Base-by-base conservation (phyloP, 495 filamentous ascomycete species). In the Haplographium delicatum region DNA sequence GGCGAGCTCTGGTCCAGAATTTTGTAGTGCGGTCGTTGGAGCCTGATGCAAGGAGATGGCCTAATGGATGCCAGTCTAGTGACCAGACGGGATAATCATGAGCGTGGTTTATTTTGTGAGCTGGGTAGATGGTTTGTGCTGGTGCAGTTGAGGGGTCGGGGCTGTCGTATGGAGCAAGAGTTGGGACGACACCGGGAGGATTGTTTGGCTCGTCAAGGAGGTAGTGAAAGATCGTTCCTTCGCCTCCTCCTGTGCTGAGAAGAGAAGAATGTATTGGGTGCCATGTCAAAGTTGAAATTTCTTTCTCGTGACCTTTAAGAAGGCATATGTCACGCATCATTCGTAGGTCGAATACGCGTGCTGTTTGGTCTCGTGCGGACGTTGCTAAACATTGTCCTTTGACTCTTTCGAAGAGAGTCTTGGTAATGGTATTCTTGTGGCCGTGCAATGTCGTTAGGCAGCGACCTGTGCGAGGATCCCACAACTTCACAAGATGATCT, bases 271-370 rank as follows among this genome's bases (percentile, higher is more conserved):
- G 93, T 24, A 94, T 79, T 5, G 93, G 93, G 69, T 98, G 93
- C 91, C 91, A 98, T 5, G 86, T 74, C 33, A 98, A 63, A 1
- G 91, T 91, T 16, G 89, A 94, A 31, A 98, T 83, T 53, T 95
- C 93, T 68, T 96, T 96, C 53, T 97, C 90, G 57, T 96, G 89
- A 11, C 93, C 91, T 43, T 86, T 81, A 15, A 98, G 74, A 27
- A 98, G 81, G 59, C 86, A 86, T 38, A 96, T 87, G 65, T 98
- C 93, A 46, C 94, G 85, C 93, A 98, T 97, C 85, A 95, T 96
- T 11, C 93, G 85, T 27, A 98, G 72, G 63, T 98, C 93, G 57
- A 96, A 96, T 8, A 98, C 79, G 37, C 93, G 80, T 26, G 89
- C 89, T 3, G 86, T 93, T 61, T 91, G 86, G 59, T 98, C 93